Base-by-base conservation (phyloP, 352 stramenopile genomes). In the Pythium utonaiense region DNA sequence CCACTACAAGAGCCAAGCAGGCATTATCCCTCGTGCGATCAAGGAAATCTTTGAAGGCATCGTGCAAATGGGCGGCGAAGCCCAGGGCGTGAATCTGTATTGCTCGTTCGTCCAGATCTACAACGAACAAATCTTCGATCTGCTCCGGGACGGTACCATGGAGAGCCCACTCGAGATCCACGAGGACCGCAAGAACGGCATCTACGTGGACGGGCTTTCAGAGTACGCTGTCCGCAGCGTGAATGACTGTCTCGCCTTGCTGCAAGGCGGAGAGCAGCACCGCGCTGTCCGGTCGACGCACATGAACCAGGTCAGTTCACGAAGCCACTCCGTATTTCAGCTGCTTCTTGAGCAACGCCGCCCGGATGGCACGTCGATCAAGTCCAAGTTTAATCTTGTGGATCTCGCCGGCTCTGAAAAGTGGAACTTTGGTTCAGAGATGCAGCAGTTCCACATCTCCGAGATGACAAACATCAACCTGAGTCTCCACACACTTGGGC, bases 401-500 rank as follows among this genome's bases (percentile, higher is more conserved):
- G 92, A 98, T 66, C 74, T 98, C 14, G 92, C 91, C 8, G 92
- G 92, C 10, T 97, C 89, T 7, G 93, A 98, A 61, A 98, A 98
- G 60, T 98, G 93, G 92, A 92, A 96, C 61, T 75, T 84, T 49
- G 74, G 71, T 22, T 60, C 80, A 14, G 74, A 95, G 27, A 97
- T 97, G 84, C 72, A 71, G 42, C 73, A 89, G 8, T 71, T 85
- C 53, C 89, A 96, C 60, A 86, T 97, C 40, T 91, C 78, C 13
- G 93, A 98, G 65, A 96, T 98, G 88, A 98, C 87, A 16, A 97
- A 95, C 60, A 98, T 98, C 64, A 98, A 98, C 67, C 59, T 96
- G 36, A 96, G 84, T 69, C 78, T 98, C 14, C 88, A 96, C 62
- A 97, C 87, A 14, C 74, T 98, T 3, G 93, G 93, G 7, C 70